phyloP scores from a whole-genome alignment of 345 rosid genomes.

The Dipteronia sinensis region DNA sequence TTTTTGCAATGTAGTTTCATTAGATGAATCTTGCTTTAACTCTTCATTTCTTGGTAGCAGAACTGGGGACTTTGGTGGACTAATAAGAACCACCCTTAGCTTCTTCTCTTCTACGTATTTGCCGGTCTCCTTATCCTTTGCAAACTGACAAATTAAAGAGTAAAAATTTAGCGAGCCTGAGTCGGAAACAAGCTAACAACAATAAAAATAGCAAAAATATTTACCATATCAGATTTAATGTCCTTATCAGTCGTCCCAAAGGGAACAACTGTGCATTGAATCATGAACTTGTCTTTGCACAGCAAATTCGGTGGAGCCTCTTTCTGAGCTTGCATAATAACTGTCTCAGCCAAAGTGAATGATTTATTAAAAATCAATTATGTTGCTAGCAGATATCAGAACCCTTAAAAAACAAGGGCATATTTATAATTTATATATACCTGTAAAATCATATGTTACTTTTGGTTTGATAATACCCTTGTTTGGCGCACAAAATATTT shows the following conservation, averaged over 20 bases:
- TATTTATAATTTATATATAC: no score
- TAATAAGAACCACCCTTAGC: slow-evolving; percentile 45
- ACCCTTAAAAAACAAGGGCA: no score
- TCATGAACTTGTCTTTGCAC: slow-evolving; percentile 65
- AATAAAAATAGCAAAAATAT: not conserved
- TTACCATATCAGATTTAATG: slow-evolving; percentile 44
- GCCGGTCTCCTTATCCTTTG: slow-evolving; percentile 41
- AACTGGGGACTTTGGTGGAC: slow-evolving; percentile 38
- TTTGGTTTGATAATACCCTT: slow-evolving; percentile 49
- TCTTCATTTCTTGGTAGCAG: slow-evolving; percentile 38
- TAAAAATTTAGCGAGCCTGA: not conserved
- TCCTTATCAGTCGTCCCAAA: slow-evolving; percentile 43
- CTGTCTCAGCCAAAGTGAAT: slow-evolving; percentile 28
- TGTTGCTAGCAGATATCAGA: not conserved
- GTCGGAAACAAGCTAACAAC: slow-evolving; percentile 6
- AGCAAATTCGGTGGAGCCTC: slow-evolving; percentile 49
- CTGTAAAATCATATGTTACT: slow-evolving; percentile 40
- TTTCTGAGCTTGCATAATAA: slow-evolving; percentile 56
- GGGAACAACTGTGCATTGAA: slow-evolving; percentile 54
- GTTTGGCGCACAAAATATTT: slow-evolving; percentile 60
- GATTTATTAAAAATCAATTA: not conserved
- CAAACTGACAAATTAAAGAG: slow-evolving; percentile 39
- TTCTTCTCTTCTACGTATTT: slow-evolving; percentile 50
- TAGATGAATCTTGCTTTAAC: slow-evolving; percentile 33
- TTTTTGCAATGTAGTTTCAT: slow-evolving; percentile 25